Conservation (phyloP, 306 rosid genomes). For the Purshia tridentata region DNA sequence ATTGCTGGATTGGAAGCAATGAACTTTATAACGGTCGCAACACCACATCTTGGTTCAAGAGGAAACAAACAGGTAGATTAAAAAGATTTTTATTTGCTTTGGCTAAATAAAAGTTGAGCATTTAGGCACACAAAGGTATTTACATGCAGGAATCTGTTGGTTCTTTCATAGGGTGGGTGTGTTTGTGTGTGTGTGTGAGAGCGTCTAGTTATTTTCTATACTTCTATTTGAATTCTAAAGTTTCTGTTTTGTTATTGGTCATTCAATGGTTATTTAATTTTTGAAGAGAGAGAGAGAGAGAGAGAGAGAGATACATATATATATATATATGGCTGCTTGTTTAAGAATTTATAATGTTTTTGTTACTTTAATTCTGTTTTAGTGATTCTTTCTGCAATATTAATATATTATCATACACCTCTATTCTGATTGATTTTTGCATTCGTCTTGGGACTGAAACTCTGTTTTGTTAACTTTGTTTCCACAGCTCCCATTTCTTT, state of each 20-base stretch:
- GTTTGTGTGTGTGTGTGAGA: background rate
- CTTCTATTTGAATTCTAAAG: background rate
- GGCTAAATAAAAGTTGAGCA: constrained; percentile 1
- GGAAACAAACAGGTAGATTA: constrained; percentile 76
- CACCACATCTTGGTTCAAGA: constrained; percentile 95
- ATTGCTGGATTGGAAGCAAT: constrained; percentile 89
- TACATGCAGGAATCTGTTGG: background rate
- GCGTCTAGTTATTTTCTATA: background rate
- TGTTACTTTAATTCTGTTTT: background rate
- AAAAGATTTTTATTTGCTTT: constrained; percentile 11
- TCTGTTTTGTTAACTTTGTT: constrained; percentile 25
- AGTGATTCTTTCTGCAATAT: background rate
- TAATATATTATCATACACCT: background rate
- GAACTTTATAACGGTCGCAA: constrained; percentile 90
- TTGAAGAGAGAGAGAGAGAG: background rate
- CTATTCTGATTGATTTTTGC: background rate
- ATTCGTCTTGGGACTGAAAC: constrained; percentile 4
- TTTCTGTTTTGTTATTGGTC: background rate
- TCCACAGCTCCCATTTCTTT: constrained; percentile 78
- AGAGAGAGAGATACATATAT: no score
- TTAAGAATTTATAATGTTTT: constrained; percentile 2
- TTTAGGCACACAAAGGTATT: background rate
- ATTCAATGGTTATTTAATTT: background rate
- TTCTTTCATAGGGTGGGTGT: background rate
- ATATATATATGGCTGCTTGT: background rate